Conservation (phyloP, 345 rosid genomes). For the Populus ilicifolia region DNA sequence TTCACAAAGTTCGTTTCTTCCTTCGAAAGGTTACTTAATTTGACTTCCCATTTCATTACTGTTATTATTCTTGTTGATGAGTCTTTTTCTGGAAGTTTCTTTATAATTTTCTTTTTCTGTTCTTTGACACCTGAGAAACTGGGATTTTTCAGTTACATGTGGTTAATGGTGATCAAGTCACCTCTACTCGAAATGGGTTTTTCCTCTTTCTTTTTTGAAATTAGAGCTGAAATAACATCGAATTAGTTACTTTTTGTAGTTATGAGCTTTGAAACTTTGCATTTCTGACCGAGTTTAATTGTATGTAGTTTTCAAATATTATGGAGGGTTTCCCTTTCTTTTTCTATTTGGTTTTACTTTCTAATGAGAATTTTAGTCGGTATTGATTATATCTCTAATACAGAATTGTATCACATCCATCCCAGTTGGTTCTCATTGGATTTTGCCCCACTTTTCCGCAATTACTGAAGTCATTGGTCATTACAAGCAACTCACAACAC, state of each 20-base stretch:
- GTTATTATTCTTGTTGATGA: background rate
- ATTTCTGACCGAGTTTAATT: background rate
- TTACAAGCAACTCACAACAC: constrained; percentile 26
- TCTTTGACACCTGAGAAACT: background rate
- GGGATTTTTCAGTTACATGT: background rate
- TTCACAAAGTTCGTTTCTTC: background rate
- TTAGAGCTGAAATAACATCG: background rate
- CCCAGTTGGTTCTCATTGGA: constrained; percentile 32
- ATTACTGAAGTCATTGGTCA: constrained; percentile 18
- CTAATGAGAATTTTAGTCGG: constrained; percentile 1
- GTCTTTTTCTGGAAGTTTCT: background rate
- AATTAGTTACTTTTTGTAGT: background rate
- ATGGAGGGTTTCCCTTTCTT: background rate
- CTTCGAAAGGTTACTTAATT: constrained; percentile 4
- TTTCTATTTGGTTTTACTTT: background rate
- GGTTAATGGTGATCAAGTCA: background rate
- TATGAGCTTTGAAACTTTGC: background rate
- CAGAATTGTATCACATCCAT: constrained; percentile 43
- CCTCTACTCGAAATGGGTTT: background rate
- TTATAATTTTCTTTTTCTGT: background rate
- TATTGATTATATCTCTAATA: constrained; percentile 27
- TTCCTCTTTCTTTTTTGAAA: background rate
- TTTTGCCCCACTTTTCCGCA: constrained; percentile 19
- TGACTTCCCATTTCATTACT: background rate
- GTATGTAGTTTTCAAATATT: background rate